Evolutionary conservation across 495 filamentous ascomycete genomes (phyloP).

Genomic region (Evernia prunastri): DNA sequence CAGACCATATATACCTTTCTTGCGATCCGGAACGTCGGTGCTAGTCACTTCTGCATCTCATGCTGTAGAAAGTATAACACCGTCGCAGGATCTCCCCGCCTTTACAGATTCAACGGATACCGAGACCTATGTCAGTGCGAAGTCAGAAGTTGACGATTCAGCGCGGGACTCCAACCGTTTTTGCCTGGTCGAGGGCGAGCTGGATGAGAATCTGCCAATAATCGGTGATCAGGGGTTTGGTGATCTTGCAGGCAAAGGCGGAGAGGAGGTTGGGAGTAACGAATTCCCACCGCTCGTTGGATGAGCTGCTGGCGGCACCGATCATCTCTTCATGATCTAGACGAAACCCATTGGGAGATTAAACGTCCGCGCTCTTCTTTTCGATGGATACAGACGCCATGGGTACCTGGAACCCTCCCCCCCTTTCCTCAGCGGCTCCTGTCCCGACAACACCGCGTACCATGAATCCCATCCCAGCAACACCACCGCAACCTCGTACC

Average conservation of each 20-base stretch:
- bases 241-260: background rate
- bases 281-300: background rate
- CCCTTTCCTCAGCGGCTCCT: background rate
- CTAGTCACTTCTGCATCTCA: background rate
- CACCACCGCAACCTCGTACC: background rate
- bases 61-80: background rate
- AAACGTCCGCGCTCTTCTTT: too few species aligned
- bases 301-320: background rate
- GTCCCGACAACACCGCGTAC: background rate
- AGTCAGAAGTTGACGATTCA: background rate
- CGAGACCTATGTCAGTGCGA: background rate
- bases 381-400: too few species aligned
- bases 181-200: background rate
- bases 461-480: background rate
- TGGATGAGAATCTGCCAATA: background rate
- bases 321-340: background rate
- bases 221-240: background rate
- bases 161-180: background rate
- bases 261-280: background rate
- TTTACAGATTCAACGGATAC: conserved; percentile 1
- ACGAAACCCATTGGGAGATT: too few species aligned
- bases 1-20: background rate
- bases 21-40: background rate
- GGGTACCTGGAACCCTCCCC: too few species aligned
- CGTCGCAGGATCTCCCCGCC: background rate